Evolutionary conservation across 2,329 filamentous ascomycete species (phyloP).

Genomic region (Rhinocladiella mackenziei): DNA sequence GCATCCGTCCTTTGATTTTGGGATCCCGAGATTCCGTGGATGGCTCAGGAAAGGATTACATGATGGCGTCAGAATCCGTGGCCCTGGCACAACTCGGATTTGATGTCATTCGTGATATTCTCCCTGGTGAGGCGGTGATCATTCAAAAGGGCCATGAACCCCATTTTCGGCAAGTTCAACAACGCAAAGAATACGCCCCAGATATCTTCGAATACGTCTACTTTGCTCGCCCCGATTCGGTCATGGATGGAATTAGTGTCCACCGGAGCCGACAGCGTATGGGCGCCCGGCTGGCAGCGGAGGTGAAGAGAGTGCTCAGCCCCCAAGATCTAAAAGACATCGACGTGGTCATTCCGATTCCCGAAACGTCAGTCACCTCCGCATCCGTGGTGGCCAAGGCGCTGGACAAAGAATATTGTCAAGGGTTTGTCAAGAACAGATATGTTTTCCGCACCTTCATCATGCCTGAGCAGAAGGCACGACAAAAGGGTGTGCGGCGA

Average conservation of each 20-base stretch:
- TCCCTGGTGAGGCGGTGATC: constrained; percentile 80
- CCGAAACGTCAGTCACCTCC: constrained; percentile 77
- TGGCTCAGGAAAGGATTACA: constrained; percentile 70
- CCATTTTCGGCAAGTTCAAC: constrained; percentile 69
- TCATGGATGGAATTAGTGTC: constrained; percentile 85
- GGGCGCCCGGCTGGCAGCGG: constrained; percentile 75
- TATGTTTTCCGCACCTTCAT: constrained; percentile 88
- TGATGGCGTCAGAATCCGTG: constrained; percentile 86
- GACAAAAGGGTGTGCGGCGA: constrained; percentile 80
- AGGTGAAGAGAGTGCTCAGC: constrained; percentile 64
- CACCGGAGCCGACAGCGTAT: constrained; percentile 80
- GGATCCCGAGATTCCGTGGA: constrained; percentile 68
- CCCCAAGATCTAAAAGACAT: constrained; percentile 69
- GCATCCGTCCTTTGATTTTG: constrained; percentile 77
- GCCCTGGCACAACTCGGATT: constrained; percentile 80
- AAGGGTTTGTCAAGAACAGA: constrained; percentile 83
- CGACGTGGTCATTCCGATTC: constrained; percentile 76
- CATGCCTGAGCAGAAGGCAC: constrained; percentile 73
- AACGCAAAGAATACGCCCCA: constrained; percentile 67
- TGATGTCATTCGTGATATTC: constrained; percentile 68
- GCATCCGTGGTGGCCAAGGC: constrained; percentile 71
- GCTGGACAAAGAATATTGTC: constrained; percentile 71
- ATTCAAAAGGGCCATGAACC: constrained; percentile 72
- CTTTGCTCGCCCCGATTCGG: constrained; percentile 74
- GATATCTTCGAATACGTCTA: constrained; percentile 89